These are phyloP conservation scores for Serpula lacrymans DNA, from an alignment of 768 basidiomycete genomes.

Conservation along the genomic window DNA sequence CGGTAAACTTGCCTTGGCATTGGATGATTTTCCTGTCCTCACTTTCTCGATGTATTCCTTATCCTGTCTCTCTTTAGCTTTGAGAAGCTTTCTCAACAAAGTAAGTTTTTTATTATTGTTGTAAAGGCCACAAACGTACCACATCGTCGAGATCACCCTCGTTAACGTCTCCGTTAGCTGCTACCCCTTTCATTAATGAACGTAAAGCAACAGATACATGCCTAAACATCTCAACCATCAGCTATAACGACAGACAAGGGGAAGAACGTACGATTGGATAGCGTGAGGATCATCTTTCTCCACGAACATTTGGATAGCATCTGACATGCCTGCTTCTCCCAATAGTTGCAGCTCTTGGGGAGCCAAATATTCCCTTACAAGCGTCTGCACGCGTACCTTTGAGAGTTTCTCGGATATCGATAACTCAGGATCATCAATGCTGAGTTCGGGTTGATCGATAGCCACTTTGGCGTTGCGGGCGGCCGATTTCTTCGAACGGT, in stretches of 20 bases:
- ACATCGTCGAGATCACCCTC: slow-evolving; percentile 74
- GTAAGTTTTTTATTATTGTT: not conserved
- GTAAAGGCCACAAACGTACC: slow-evolving; percentile 36
- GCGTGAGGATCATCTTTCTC: slow-evolving; percentile 97
- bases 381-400: slow-evolving; percentile 79
- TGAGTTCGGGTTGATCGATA: slow-evolving; percentile 75
- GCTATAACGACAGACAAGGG: not conserved
- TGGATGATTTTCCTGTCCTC: slow-evolving; percentile 34
- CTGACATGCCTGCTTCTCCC: slow-evolving; percentile 86
- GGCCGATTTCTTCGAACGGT: slow-evolving; percentile 67
- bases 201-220: slow-evolving; percentile 64
- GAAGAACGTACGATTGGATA: slow-evolving; percentile 72
- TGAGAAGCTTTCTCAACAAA: slow-evolving; percentile 45
- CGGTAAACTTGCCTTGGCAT: slow-evolving; percentile 40
- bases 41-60: slow-evolving; percentile 53
- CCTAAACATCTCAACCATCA: slow-evolving; percentile 32
- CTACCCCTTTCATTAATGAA: slow-evolving; percentile 63
- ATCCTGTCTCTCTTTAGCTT: slow-evolving; percentile 70
- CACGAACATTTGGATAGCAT: slow-evolving; percentile 93
- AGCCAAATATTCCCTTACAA: slow-evolving; percentile 88
- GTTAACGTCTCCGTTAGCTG: slow-evolving; percentile 60
- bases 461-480: slow-evolving; percentile 53
- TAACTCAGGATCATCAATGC: slow-evolving; percentile 73
- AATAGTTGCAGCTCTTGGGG: slow-evolving; percentile 93
- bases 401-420: slow-evolving; percentile 69